These are phyloP conservation scores for Heracleum sosnowskyi DNA, from an alignment of 129 eudicot species.

Conservation along the genomic window DNA sequence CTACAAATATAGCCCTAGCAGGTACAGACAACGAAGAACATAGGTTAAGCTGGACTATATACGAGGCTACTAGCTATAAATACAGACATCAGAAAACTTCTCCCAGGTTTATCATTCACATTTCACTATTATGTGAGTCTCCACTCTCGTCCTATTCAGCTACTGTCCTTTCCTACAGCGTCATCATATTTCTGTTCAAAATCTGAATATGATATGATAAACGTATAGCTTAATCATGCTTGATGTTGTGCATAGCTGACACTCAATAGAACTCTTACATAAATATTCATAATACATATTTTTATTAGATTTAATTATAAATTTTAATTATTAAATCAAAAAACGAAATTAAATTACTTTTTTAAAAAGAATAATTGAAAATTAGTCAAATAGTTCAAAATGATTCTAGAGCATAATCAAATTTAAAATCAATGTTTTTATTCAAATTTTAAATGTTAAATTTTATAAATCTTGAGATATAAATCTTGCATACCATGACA, in stretches of 20 bases:
- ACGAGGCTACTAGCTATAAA: background rate
- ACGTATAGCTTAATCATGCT: background rate
- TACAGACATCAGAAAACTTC: background rate
- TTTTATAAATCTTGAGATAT: background rate
- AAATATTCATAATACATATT: too few species aligned
- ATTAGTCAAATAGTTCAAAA: too few species aligned
- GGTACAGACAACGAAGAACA: background rate
- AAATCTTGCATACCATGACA: slow-evolving; percentile 31
- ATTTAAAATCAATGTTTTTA: too few species aligned
- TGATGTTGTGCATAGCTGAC: too few species aligned
- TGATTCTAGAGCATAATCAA: too few species aligned
- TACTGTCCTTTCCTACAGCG: background rate
- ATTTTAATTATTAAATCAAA: too few species aligned
- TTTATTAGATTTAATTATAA: too few species aligned
- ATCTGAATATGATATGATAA: background rate
- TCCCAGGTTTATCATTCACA: background rate
- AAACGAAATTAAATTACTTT: too few species aligned
- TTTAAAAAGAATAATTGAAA: too few species aligned
- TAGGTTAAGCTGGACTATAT: slow-evolving; percentile 1
- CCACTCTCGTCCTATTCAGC: background rate
- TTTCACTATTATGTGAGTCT: background rate
- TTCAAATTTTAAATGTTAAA: too few species aligned
- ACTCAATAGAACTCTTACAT: too few species aligned
- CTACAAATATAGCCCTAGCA: background rate
- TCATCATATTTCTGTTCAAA: background rate